Evolutionary conservation across 768 basidiomycete species (phyloP).

Genomic region (Xerocomus potaroensis): DNA sequence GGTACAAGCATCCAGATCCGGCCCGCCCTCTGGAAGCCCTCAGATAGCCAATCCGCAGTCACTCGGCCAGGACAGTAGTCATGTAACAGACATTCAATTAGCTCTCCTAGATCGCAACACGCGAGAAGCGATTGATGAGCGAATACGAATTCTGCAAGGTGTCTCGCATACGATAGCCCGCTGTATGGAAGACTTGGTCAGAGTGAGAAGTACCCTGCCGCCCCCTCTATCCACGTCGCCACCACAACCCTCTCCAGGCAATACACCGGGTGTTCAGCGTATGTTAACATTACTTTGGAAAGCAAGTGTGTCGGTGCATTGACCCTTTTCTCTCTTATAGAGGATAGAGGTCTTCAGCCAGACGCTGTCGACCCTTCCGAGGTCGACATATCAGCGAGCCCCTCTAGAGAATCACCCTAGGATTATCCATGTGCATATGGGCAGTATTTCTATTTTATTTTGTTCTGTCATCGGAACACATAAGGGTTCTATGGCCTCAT

Average conservation of each 20-base stretch:
- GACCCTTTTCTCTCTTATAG: neutral
- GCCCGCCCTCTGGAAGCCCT: neutral
- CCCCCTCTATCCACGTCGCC: slow-evolving; percentile 19
- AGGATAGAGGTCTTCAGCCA: neutral
- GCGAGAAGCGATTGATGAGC: slow-evolving; percentile 80
- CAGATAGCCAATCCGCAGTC: slow-evolving; percentile 12
- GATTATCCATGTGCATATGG: neutral
- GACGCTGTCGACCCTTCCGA: neutral
- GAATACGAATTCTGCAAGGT: slow-evolving; percentile 71
- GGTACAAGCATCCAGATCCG: neutral
- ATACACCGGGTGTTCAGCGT: slow-evolving; percentile 11
- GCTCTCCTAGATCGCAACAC: slow-evolving; percentile 61
- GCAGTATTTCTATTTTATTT: neutral
- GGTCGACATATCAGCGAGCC: neutral
- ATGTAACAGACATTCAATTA: slow-evolving; percentile 51
- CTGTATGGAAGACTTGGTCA: slow-evolving; percentile 75
- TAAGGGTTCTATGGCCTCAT: neutral
- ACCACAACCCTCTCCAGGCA: slow-evolving; percentile 7
- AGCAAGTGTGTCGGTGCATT: neutral
- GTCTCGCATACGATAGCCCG: slow-evolving; percentile 70
- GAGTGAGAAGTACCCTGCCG: slow-evolving; percentile 70
- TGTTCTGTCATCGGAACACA: no score
- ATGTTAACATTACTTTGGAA: slow-evolving; percentile 2
- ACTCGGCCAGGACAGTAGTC: slow-evolving; percentile 33
- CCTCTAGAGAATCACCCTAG: slow-evolving; percentile 4